Conservation (phyloP, 371 early-diverging fungal species). For the Apophysomyces variabilis region DNA sequence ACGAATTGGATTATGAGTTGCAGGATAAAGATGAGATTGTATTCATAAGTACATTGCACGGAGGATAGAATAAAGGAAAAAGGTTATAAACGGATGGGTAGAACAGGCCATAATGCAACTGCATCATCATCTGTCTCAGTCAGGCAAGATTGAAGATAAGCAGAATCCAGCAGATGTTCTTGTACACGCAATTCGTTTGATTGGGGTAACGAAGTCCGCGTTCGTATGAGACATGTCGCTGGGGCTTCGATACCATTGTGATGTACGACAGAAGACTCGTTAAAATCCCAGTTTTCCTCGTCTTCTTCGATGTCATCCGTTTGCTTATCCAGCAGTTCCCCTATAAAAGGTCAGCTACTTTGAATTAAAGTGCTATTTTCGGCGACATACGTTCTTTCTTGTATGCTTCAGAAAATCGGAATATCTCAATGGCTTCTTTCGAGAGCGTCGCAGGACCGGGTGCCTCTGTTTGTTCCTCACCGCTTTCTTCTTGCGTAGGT, state of each 20-base stretch:
- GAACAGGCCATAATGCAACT: conserved; percentile 40
- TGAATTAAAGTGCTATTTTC: no score
- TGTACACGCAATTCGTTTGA: conserved; percentile 18
- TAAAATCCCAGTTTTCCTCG: conserved; percentile 34
- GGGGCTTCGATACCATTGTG: conserved; percentile 38
- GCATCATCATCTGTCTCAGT: conserved; percentile 2
- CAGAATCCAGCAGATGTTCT: conserved; percentile 38
- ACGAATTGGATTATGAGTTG: conserved; percentile 82
- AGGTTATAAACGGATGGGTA: conserved; percentile 37
- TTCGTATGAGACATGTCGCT: conserved; percentile 28
- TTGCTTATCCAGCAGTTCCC: conserved; percentile 16
- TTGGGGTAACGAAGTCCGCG: conserved; percentile 8
- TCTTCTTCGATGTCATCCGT: conserved; percentile 16
- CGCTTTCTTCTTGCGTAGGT: not conserved
- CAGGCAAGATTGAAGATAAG: conserved; percentile 26
- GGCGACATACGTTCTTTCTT: conserved; percentile 28
- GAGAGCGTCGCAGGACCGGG: conserved; percentile 14
- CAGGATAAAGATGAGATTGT: conserved; percentile 81
- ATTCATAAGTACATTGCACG: conserved; percentile 97
- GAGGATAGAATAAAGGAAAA: conserved; percentile 15
- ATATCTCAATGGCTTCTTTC: conserved; percentile 45
- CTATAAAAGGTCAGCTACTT: not conserved
- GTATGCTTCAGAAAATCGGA: conserved; percentile 47
- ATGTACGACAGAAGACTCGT: conserved; percentile 27
- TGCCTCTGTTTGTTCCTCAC: not conserved